Base-by-base conservation (phyloP, 257 asterid species). In the Primulina huaijiensis region DNA sequence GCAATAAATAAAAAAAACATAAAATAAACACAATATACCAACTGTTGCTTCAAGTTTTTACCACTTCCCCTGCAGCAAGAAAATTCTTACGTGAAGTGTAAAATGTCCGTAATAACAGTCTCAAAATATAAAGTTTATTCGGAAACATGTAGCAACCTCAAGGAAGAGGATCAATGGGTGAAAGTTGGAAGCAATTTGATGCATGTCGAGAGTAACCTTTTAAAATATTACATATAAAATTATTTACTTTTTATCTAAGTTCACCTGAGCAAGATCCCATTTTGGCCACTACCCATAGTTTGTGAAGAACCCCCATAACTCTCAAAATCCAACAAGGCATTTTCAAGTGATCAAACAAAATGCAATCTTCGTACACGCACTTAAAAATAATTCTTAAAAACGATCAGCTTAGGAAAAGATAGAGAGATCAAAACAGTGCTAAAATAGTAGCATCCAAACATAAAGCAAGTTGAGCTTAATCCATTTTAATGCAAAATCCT, bases 271-370 rank as follows among this genome's bases (percentile, higher is more conserved):
- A 40, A 9, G 50, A 10, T 40, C 50, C 14, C 50, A 10, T 40
- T 35, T 10, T 11, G 50, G 16, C 14, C 50, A 40, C 50, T 40
- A 40, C 43, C 43, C 50, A 40, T 40, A 40, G 50, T 40, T 40
- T 40, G 14, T 2, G 50, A 40, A 40, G 16, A 34, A 21, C 7
- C 11, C 31, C 70, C 11, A 25, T 37, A 40, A 16, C 12, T 57
- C 30, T 57, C 20, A 64, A 67, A 21, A 65, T 72, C 6, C 55
- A 56, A 30, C 62, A 58, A 34, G 70, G 55, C 60, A 33, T 37
- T 64, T 67, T 31, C 70, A 58, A 65, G 64, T 5, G 60, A 59
- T 58, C 38, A 65, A 74, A 59, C 35, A 46, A 71, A 20, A n/a
- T 34, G 23, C 64, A 59, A 60, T 30, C 57, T 64, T 29, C 1